A percentile compares a stretch with the other conserved stretches of the same genome.
Conservation (phyloP, 2,329 filamentous ascomycete species). For the Exophiala sp. region DNA sequence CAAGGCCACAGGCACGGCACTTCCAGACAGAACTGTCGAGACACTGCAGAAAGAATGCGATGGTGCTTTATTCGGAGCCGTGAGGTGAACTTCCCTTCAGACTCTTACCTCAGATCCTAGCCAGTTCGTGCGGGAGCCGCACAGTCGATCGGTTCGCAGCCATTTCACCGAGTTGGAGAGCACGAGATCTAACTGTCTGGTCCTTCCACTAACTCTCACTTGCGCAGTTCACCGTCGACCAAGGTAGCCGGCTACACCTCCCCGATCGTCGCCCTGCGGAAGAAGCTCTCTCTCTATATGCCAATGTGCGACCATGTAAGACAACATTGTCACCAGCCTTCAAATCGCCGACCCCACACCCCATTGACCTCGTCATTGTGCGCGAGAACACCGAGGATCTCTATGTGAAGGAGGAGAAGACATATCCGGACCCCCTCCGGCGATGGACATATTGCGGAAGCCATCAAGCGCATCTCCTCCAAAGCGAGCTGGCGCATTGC, state of each 20-base stretch:
- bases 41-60: conserved; percentile 87
- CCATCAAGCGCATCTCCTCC: conserved; percentile 93
- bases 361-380: conserved; percentile 95
- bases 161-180: too few relatives aligned
- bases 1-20: conserved; percentile 76
- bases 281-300: conserved; percentile 91
- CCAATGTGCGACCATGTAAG: conserved; percentile 96
- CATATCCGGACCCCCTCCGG: conserved; percentile 60
- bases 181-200: too few relatives aligned
- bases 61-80: conserved; percentile 91
- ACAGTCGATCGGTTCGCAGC: too few relatives aligned
- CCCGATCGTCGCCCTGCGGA: conserved; percentile 93
- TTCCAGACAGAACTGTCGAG: conserved; percentile 86
- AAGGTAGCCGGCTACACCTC: conserved; percentile 93
- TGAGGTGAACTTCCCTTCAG: too few relatives aligned
- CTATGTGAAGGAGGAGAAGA: conserved; percentile 94
- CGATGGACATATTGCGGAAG: conserved; percentile 80
- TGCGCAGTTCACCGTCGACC: conserved; percentile 68
- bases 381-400: conserved; percentile 98
- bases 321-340: conserved; percentile 52
- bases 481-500: conserved; percentile 80
- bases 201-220: conserved; percentile 6
- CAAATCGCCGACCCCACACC: conserved; percentile 43
- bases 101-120: too few relatives aligned
- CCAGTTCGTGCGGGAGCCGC: too few relatives aligned